A percentile compares a stretch with the other conserved stretches of the same genome.
phyloP scores from a whole-genome alignment of 139 green algal species.

The Chlamydomonas sp. region DNA sequence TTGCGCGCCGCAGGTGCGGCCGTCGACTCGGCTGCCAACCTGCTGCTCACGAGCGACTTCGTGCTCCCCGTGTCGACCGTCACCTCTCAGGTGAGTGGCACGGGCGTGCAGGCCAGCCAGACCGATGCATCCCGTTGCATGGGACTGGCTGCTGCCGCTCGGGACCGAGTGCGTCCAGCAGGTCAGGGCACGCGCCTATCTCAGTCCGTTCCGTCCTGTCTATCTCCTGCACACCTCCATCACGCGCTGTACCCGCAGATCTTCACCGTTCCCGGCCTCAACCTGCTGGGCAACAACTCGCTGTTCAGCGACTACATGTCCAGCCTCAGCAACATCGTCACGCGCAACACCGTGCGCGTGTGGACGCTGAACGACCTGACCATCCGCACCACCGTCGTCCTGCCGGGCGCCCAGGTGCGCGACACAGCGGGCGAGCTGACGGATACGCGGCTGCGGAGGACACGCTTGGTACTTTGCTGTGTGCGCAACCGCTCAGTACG shows the following conservation, averaged over 20 bases:
- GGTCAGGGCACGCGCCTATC: too few species aligned
- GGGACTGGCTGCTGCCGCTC: too few species aligned
- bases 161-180: too few species aligned
- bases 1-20: neutral
- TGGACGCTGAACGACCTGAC: neutral
- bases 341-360: neutral
- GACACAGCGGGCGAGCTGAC: too few species aligned
- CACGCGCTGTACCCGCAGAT: neutral
- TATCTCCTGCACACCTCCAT: neutral
- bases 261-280: neutral
- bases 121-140: too few species aligned
- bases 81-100: neutral
- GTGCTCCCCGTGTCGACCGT: neutral
- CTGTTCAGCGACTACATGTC: neutral
- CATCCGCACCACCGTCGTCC: neutral
- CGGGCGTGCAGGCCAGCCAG: too few species aligned
- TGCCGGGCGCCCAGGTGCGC: neutral
- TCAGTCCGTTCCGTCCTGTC: neutral
- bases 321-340: neutral
- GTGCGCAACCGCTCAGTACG: too few species aligned
- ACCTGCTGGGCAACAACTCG: neutral
- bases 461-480: too few species aligned
- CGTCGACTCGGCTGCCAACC: neutral
- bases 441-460: too few species aligned
- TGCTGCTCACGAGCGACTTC: constrained; percentile 11